Conservation (phyloP, 148 eudicot genomes). For the Polygonum maritimum region DNA sequence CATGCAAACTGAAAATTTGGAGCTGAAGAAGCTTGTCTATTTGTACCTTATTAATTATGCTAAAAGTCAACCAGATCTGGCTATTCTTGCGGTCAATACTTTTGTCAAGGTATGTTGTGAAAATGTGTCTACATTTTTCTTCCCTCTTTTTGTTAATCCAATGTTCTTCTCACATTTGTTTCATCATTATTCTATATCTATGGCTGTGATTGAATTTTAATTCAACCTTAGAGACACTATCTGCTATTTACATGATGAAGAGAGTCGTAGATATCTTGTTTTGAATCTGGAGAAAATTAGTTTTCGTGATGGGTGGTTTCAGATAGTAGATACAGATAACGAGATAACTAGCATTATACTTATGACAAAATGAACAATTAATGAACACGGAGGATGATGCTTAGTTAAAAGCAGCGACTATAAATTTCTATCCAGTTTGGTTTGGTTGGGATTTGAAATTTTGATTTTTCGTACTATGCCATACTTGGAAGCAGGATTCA, state of each 20-base stretch:
- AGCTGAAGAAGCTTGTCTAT: constrained; percentile 95
- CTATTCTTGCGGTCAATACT: constrained; percentile 95
- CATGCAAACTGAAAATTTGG: constrained; percentile 98
- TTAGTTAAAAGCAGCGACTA: neutral
- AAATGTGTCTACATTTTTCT: neutral
- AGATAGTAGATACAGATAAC: neutral
- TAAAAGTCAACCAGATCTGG: constrained; percentile 97
- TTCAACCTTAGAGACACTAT: neutral
- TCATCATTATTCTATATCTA: neutral
- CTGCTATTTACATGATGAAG: neutral
- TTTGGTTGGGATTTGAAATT: neutral
- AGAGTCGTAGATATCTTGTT: neutral
- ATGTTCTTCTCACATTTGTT: neutral
- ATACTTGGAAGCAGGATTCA: neutral
- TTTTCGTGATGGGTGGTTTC: neutral
- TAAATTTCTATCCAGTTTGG: neutral
- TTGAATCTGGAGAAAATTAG: neutral
- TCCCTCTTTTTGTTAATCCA: neutral
- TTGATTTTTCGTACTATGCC: neutral
- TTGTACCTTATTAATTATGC: constrained; percentile 95
- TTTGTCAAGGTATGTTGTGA: constrained; percentile 73
- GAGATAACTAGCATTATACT: neutral
- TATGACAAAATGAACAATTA: neutral
- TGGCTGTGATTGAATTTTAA: neutral
- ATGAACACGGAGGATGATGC: neutral